These are phyloP conservation scores for Cladophialophora exuberans DNA, from an alignment of 2,329 filamentous ascomycete genomes.

Conservation along the genomic window DNA sequence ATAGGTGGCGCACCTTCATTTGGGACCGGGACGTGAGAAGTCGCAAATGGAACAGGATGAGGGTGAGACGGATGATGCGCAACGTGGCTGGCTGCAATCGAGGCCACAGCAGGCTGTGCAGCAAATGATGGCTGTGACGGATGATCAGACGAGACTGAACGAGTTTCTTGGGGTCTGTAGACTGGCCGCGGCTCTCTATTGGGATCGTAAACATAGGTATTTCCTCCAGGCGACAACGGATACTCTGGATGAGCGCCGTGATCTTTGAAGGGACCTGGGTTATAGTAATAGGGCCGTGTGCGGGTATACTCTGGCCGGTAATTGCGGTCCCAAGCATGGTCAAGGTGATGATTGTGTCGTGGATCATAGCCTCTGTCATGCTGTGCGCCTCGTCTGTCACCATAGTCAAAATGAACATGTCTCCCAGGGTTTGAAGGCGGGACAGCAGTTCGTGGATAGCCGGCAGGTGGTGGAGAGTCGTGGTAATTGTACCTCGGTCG, in stretches of 20 bases:
- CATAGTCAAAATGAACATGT: constrained; percentile 29
- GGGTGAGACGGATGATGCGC: not conserved
- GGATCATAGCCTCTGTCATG: not conserved
- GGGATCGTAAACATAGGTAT: constrained; percentile 17
- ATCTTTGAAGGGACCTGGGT: not conserved
- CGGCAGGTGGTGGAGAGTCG: not conserved
- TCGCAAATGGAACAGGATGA: constrained; percentile 3
- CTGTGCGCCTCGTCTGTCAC: constrained; percentile 6
- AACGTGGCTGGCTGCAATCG: not conserved
- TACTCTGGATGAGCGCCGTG: constrained; percentile 19
- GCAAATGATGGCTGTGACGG: not conserved
- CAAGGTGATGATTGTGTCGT: constrained; percentile 9
- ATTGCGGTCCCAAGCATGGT: constrained; percentile 10
- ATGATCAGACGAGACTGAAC: not conserved
- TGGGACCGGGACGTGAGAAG: not conserved
- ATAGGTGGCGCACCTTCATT: not conserved
- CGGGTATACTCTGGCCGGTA: not conserved
- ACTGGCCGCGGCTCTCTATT: not conserved
- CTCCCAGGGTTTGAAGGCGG: constrained; percentile 7
- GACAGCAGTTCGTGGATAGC: constrained; percentile 1
- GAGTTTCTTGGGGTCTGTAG: constrained; percentile 10
- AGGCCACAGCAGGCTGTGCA: not conserved
- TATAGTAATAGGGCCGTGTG: not conserved
- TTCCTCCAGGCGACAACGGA: not conserved
- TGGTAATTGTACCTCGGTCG: constrained; percentile 2